Evolutionary conservation across 2,329 filamentous ascomycete genomes (phyloP).

Genomic region (Aspergillus terreus): DNA sequence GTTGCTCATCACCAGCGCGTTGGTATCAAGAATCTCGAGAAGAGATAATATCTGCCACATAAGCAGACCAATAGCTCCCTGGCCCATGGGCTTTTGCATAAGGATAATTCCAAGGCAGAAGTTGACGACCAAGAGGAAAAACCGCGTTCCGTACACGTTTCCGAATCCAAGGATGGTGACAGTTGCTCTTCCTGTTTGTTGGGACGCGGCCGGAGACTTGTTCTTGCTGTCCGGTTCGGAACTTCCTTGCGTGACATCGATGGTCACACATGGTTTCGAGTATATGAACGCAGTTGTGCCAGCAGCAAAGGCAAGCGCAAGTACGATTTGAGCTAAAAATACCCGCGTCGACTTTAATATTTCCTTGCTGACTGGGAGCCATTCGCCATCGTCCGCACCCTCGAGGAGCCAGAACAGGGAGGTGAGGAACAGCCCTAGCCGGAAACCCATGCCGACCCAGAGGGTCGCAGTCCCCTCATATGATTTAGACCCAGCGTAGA

Average conservation of each 20-base stretch:
- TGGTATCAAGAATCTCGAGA: slow-evolving; percentile 61
- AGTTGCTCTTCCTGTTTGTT: slow-evolving; percentile 37
- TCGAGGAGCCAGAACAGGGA: slow-evolving; percentile 87
- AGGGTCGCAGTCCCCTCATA: slow-evolving; percentile 81
- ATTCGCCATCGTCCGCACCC: slow-evolving; percentile 76
- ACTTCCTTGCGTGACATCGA: slow-evolving; percentile 53
- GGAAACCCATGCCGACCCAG: slow-evolving; percentile 80
- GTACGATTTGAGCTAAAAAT: slow-evolving; percentile 72
- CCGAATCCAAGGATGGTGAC: slow-evolving; percentile 86
- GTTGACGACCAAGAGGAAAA: slow-evolving; percentile 77
- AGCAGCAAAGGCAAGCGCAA: slow-evolving; percentile 76
- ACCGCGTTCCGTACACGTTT: slow-evolving; percentile 88
- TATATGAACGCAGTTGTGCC: slow-evolving; percentile 82
- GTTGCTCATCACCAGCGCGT: slow-evolving; percentile 56
- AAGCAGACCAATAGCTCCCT: slow-evolving; percentile 75
- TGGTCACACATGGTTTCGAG: slow-evolving; percentile 77
- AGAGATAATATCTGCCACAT: slow-evolving; percentile 84
- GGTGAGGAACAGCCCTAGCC: slow-evolving; percentile 68
- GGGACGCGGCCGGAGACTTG: slow-evolving; percentile 28
- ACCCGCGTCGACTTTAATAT: slow-evolving; percentile 71
- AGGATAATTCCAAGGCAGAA: slow-evolving; percentile 73
- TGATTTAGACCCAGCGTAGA: slow-evolving; percentile 75
- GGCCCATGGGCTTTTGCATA: slow-evolving; percentile 91
- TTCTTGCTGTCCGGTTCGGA: slow-evolving; percentile 41
- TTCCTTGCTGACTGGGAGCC: slow-evolving; percentile 63